Base-by-base conservation (phyloP, 176 grass and related monocot species). In the Cenchrus fungigraminus region DNA sequence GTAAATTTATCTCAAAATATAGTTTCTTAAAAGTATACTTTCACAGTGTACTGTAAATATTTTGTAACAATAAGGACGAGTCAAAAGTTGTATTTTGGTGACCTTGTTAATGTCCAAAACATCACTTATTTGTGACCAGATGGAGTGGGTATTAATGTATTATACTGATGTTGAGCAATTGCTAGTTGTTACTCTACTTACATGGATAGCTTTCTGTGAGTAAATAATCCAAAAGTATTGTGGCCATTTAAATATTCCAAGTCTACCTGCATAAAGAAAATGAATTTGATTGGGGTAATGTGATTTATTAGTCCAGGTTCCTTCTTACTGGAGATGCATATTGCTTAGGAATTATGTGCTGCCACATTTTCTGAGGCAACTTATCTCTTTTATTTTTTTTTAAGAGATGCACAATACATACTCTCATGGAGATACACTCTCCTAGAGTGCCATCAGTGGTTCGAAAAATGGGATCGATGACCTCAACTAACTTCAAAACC, bases 351-450 rank as follows among this genome's bases (percentile, higher is more conserved):
- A 22, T 60, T 2, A 60, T 60, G 57, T 22, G 20, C 57, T 60
- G 20, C 57, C 20, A 60, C 19, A 60, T 59, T 20, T 59, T 59
- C 2, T 59, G 6, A 6, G 56, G 17, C 56, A n/a, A 59, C 19
- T 9, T 59, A n/a, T 19, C 19, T 57, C 16, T 57, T 19, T 5
- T 45, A 5, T 58, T n/a, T 58, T 58, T 59, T n/a, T n/a, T 9
- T 9, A 59, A 22, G 1, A 60, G 6, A 9, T 60, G 20, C 57
- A 61, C 10, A 25, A 61, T 25, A 61, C 59, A 11, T 80, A 95
- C 96, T 92, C 96, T 95, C 58, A 98, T 98, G 47, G 93, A 94
- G 57, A 95, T 83, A 16, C 85, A 47, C 69, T 98, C 75, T 73
- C 93, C 96, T 70, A 88, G 70, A 86, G 95, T 86, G 31, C 93